Evolutionary conservation across 163 green algal species (phyloP).

Genomic region (Trebouxia gelatinosa): DNA sequence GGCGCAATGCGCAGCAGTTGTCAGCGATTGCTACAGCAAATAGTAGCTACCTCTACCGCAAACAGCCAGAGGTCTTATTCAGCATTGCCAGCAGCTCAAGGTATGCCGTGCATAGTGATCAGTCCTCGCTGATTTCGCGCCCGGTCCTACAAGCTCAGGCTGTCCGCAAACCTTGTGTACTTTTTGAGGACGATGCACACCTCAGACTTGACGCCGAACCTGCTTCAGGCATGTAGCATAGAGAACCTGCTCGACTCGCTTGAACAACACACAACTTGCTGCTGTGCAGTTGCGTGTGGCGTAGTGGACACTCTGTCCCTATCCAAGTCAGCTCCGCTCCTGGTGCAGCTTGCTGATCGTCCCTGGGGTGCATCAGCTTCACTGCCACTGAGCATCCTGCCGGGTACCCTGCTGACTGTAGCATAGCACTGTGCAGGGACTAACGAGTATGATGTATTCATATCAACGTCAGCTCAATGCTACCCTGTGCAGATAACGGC

Average conservation of each 20-base stretch:
- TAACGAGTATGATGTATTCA: neutral
- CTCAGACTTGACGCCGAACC: too few species aligned
- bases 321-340: constrained; percentile 32
- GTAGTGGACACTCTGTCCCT: constrained; percentile 36
- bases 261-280: neutral
- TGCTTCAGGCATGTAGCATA: too few species aligned
- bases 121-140: too few species aligned
- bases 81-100: too few species aligned
- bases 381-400: constrained; percentile 41
- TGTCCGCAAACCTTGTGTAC: too few species aligned
- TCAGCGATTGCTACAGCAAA: too few species aligned
- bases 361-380: constrained; percentile 49
- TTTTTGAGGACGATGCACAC: too few species aligned
- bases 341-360: constrained; percentile 56
- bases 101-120: too few species aligned
- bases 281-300: neutral
- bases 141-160: too few species aligned
- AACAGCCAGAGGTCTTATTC: too few species aligned
- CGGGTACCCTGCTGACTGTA: constrained; percentile 28
- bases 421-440: neutral
- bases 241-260: neutral
- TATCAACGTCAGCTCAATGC: neutral
- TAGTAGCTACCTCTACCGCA: too few species aligned
- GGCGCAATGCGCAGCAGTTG: too few species aligned
- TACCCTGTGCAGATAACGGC: neutral